Evolutionary conservation across 495 filamentous ascomycete species (phyloP).

Genomic region (Penicillium tannophilum): DNA sequence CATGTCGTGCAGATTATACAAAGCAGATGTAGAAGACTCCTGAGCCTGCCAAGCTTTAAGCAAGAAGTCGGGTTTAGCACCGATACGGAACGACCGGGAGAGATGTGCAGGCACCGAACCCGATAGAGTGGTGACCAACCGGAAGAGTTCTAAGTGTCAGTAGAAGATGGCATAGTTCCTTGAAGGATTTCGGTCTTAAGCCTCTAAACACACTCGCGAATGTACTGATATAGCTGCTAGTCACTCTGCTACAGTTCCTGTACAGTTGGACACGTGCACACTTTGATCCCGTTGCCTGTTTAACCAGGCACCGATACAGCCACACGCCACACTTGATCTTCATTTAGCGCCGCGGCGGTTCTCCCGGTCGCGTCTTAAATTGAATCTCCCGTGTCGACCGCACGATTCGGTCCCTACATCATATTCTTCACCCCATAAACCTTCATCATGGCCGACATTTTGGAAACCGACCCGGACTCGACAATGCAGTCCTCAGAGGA

Average conservation of each 20-base stretch:
- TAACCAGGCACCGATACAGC: background rate
- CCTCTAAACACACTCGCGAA: background rate
- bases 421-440: background rate
- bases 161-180: background rate
- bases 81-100: background rate
- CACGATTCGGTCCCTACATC: background rate
- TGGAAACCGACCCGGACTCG: constrained; percentile 36
- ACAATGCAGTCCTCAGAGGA: constrained; percentile 36
- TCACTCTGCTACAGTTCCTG: background rate
- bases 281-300: background rate
- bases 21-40: background rate
- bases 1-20: background rate
- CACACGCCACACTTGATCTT: constrained; percentile 2
- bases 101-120: background rate
- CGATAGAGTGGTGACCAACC: background rate
- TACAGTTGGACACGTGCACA: background rate
- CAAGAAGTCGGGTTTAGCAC: background rate
- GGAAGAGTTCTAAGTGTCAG: background rate
- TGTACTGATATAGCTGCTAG: background rate
- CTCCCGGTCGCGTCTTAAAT: constrained; percentile 6
- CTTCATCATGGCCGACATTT: constrained; percentile 25
- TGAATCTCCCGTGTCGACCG: constrained; percentile 2
- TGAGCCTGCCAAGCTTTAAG: background rate
- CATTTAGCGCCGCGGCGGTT: constrained; percentile 5
- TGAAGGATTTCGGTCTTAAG: too few species aligned